Percentiles rank a stretch among this genome's conserved stretches.
These are phyloP conservation scores for Rhodotorula sp. DNA, from an alignment of 1,284 basidiomycete genomes.

Conservation along the genomic window DNA sequence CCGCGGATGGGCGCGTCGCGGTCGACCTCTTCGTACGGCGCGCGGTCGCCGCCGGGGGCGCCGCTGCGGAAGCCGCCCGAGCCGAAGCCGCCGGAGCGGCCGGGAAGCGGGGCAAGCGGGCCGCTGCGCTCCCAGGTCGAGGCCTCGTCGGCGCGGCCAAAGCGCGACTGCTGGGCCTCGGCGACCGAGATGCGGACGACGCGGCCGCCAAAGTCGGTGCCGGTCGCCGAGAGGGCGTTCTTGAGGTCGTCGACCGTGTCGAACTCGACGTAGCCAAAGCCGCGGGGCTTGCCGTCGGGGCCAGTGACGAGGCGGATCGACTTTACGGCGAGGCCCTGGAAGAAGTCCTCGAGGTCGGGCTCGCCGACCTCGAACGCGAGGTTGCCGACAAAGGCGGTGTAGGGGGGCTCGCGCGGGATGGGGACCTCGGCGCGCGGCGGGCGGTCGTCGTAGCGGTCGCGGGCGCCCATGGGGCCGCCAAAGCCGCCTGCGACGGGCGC, in stretches of 20 bases:
- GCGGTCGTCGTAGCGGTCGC: constrained; percentile 44
- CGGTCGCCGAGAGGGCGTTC: constrained; percentile 68
- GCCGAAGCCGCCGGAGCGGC: constrained; percentile 51
- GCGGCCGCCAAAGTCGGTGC: constrained; percentile 71
- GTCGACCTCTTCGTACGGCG: constrained; percentile 46
- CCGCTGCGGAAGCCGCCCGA: constrained; percentile 34
- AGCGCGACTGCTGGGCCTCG: constrained; percentile 74
- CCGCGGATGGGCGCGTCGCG: constrained; percentile 54
- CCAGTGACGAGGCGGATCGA: constrained; percentile 91
- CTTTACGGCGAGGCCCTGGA: constrained; percentile 63
- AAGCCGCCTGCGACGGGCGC: constrained; percentile 2
- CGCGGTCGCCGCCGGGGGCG: constrained; percentile 14
- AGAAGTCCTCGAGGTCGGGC: constrained; percentile 77
- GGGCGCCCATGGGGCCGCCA: neutral
- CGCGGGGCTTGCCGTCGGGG: constrained; percentile 84
- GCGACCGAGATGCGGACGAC: constrained; percentile 89
- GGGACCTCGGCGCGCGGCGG: constrained; percentile 85
- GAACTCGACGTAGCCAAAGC: constrained; percentile 98
- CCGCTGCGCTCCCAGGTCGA: constrained; percentile 42
- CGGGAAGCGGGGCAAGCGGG: constrained; percentile 39
- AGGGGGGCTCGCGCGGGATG: constrained; percentile 90
- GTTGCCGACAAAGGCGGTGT: constrained; percentile 94
- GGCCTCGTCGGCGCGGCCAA: constrained; percentile 43
- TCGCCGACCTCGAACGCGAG: constrained; percentile 90
- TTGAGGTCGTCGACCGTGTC: constrained; percentile 77